Evolutionary conservation across 495 filamentous ascomycete species (phyloP), one percentile per base, ranked within the genome.

Genomic region (Penicillium nucicola): DNA sequence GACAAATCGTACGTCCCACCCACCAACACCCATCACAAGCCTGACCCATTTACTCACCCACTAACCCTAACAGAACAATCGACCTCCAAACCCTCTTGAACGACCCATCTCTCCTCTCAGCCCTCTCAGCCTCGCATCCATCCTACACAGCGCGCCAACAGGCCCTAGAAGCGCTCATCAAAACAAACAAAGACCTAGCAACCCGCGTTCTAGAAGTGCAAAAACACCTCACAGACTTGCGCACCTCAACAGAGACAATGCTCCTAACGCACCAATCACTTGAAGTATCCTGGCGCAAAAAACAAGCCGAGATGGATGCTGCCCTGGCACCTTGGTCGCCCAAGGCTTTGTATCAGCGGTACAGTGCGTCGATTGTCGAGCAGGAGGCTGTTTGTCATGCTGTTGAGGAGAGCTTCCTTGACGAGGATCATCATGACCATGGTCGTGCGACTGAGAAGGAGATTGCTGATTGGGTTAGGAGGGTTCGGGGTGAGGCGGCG

Each of bases 391-490:
- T 96, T 31, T 90, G 89, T 57, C 72, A 72, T 20, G 90, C 87
- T 7, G 73, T 96, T 36, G 92, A 96, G 67, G 92, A 92, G 74
- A 95, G 91, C 50, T 95, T 93, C 62, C 68, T 97, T 3, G 89
- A 93, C 44, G 72, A 66, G 19, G 70, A 73, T 45, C 75, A 75
- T 55, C 67, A 74, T 51, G 77, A 75, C 53, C 67, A 74, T 51
- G 77, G 76, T 12, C 64, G 71, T 18, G 86, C 83, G 8, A 80
- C 77, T 34, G 90, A 93, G 72, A 78, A 86, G 65, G 92, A 96
- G 72, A 83, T 86, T 45, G 68, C 72, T 13, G 92, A 96, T 57
- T 96, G 91, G 84, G 83, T 93, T 32, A 78, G 84, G 56, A 70
- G 89, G 60, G 86, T 92, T 57, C 74, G 88, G 50, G 89, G 85